Conservation (phyloP, 2,329 filamentous ascomycete genomes). For the Fusarium sp. region DNA sequence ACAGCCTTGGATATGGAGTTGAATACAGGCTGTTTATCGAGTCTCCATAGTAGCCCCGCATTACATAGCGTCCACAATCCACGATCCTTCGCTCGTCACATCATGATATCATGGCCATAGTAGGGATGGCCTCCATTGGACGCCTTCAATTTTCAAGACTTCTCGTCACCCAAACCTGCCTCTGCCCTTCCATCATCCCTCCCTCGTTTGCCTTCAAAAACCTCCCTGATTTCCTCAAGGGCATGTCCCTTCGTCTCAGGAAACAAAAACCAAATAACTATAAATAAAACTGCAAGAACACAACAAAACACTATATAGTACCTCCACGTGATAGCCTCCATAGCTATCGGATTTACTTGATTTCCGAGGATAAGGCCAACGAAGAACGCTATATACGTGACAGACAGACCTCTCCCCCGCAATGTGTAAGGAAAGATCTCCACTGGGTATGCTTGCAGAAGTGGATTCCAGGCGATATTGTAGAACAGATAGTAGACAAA, state of each 20-base stretch:
- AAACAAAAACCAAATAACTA: conserved; percentile 25
- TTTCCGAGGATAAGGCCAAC: neutral
- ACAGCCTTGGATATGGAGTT: neutral
- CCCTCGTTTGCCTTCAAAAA: conserved; percentile 7
- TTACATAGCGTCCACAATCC: neutral
- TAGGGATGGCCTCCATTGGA: no score
- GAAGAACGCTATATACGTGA: neutral
- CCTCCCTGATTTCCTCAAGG: conserved; percentile 25
- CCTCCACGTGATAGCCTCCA: conserved; percentile 26
- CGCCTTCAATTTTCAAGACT: neutral
- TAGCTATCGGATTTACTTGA: conserved; percentile 31
- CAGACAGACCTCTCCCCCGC: conserved; percentile 18
- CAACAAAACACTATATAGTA: conserved; percentile 32
- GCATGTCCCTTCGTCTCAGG: conserved; percentile 31
- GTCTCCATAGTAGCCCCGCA: neutral
- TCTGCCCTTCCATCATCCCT: neutral
- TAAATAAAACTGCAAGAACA: conserved; percentile 1
- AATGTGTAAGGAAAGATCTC: conserved; percentile 28
- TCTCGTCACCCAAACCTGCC: neutral
- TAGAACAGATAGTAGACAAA: conserved; percentile 35
- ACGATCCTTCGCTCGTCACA: neutral
- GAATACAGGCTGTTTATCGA: neutral
- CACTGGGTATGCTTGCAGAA: conserved; percentile 18
- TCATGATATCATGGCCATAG: neutral
- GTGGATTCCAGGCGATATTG: conserved; percentile 23